Evolutionary conservation across 768 basidiomycete species (phyloP).

Genomic region (Tylopilus balloui): DNA sequence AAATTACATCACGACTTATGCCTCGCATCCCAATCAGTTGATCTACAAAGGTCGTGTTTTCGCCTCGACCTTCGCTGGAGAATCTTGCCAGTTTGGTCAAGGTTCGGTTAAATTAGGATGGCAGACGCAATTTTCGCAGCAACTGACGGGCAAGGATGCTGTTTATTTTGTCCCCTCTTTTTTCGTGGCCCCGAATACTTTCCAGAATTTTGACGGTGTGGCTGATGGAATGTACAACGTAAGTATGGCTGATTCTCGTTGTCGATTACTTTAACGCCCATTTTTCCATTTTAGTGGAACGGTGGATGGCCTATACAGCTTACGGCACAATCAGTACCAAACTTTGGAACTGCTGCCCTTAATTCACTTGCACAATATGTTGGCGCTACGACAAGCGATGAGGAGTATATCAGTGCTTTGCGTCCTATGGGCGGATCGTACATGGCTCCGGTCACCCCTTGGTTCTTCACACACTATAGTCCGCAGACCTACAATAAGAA

Average conservation of each 20-base stretch:
- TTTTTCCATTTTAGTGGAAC: conserved; percentile 55
- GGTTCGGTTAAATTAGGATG: conserved; percentile 50
- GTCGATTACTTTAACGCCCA: conserved; percentile 12
- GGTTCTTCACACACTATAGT: conserved; percentile 80
- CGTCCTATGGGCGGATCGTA: conserved; percentile 32
- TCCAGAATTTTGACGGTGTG: conserved; percentile 42
- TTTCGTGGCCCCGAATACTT: conserved; percentile 46
- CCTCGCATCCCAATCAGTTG: conserved; percentile 57
- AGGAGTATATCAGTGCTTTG: conserved; percentile 48
- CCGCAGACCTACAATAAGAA: conserved; percentile 69
- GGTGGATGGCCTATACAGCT: conserved; percentile 71
- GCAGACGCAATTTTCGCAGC: conserved; percentile 48
- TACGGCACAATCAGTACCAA: conserved; percentile 27
- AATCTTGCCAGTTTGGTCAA: conserved; percentile 64
- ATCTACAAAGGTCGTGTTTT: conserved; percentile 44
- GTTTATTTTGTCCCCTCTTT: conserved; percentile 68
- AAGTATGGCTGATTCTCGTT: conserved; percentile 19
- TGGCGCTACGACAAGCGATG: conserved; percentile 50
- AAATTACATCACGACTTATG: conserved; percentile 49
- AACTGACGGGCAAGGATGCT: conserved; percentile 40
- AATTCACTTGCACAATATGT: conserved; percentile 34
- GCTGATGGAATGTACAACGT: conserved; percentile 62
- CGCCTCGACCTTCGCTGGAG: conserved; percentile 70
- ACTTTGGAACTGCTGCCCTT: conserved; percentile 11
- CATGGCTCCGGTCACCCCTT: conserved; percentile 59